Evolutionary conservation across 2,329 filamentous ascomycete species (phyloP).

Genomic region (Colletotrichum camelliae): DNA sequence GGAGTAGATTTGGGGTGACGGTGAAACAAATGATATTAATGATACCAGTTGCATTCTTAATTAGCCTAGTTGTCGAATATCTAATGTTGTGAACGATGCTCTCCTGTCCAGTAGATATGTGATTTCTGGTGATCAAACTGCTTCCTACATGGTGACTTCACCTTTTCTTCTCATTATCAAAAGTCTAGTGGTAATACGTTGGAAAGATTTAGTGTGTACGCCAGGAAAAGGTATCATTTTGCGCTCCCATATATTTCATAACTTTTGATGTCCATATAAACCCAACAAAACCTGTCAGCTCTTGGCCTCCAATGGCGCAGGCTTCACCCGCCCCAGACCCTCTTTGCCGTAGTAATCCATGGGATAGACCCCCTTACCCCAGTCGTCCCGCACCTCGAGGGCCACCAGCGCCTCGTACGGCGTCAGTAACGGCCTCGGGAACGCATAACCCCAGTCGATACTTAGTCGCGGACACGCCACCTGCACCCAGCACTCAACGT

Average conservation of each 20-base stretch:
- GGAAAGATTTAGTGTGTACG: neutral
- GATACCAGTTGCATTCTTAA: neutral
- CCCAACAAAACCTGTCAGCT: slow-evolving; percentile 4
- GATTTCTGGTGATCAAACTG: neutral
- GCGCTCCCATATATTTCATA: neutral
- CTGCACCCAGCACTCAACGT: slow-evolving; percentile 98
- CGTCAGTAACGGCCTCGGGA: slow-evolving; percentile 84
- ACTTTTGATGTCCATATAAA: neutral
- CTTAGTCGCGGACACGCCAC: slow-evolving; percentile 95
- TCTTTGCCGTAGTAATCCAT: slow-evolving; percentile 99
- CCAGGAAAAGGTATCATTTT: neutral
- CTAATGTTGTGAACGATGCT: neutral
- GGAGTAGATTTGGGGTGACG: neutral
- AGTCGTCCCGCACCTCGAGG: slow-evolving; percentile 79
- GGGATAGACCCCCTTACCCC: slow-evolving; percentile 80
- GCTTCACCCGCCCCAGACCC: slow-evolving; percentile 81
- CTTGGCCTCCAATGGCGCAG: slow-evolving; percentile 31
- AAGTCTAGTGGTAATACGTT: neutral
- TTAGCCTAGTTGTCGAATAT: neutral
- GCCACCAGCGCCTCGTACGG: slow-evolving; percentile 95
- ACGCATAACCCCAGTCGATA: slow-evolving; percentile 99
- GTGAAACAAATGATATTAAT: neutral
- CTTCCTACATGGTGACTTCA: neutral
- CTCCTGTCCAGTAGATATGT: neutral
- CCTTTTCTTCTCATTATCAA: neutral